Evolutionary conservation across 306 rosid genomes (phyloP).

Genomic region (Corylus americana): DNA sequence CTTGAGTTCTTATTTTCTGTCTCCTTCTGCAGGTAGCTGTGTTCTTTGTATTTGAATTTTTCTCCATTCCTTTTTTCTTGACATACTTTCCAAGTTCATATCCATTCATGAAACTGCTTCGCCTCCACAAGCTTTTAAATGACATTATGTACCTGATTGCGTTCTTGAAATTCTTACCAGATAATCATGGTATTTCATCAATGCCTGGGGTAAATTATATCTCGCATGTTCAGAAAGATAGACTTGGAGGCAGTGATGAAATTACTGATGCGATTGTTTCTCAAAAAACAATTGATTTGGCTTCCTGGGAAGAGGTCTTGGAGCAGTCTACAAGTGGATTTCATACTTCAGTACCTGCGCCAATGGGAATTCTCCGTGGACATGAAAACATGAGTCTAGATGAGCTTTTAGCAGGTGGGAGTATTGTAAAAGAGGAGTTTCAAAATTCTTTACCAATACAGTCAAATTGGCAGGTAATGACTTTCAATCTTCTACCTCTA

Average conservation of each 20-base stretch:
- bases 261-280: conserved; percentile 35
- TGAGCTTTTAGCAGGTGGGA: conserved; percentile 35
- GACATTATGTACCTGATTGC: conserved; percentile 20
- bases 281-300: conserved; percentile 47
- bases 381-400: conserved; percentile 40
- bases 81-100: conserved; percentile 4
- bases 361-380: conserved; percentile 43
- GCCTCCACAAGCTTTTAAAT: conserved; percentile 20
- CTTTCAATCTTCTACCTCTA: neutral
- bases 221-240: conserved; percentile 47
- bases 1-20: conserved; percentile 39
- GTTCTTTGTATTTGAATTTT: neutral
- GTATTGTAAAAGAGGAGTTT: conserved; percentile 36
- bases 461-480: conserved; percentile 73
- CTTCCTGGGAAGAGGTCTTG: conserved; percentile 66
- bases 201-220: conserved; percentile 51
- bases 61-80: conserved; percentile 13
- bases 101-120: conserved; percentile 7
- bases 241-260: conserved; percentile 36
- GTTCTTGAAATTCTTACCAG: conserved; percentile 34
- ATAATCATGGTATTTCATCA: conserved; percentile 49
- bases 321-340: conserved; percentile 48
- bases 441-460: conserved; percentile 48
- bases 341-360: conserved; percentile 37
- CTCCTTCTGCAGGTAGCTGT: conserved; percentile 37